These are phyloP conservation scores for Blastobotrys petasosporus DNA, from an alignment of 1,139 yeast genomes.

Conservation along the genomic window DNA sequence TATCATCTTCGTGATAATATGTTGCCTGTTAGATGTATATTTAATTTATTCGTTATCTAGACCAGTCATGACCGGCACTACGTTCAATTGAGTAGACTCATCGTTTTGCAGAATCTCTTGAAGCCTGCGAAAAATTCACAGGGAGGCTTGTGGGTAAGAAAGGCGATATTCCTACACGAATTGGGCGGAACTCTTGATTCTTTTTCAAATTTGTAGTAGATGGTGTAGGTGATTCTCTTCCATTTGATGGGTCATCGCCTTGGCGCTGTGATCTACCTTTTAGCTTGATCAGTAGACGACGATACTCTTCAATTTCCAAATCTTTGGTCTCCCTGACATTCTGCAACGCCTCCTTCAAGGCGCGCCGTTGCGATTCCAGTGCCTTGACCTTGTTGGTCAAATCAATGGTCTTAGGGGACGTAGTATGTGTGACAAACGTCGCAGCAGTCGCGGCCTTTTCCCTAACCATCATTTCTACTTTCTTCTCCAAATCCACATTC, in stretches of 20 bases:
- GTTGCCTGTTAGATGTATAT: background rate
- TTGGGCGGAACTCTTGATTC: too few species aligned
- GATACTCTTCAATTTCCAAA: conserved; percentile 33
- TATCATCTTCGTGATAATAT: conserved; percentile 20
- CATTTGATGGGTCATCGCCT: too few species aligned
- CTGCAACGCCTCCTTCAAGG: conserved; percentile 47
- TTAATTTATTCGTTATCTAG: background rate
- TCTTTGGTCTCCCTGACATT: conserved; percentile 35
- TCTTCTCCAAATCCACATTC: conserved; percentile 24
- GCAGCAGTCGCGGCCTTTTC: conserved; percentile 13
- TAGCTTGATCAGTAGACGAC: conserved; percentile 21
- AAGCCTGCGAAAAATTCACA: too few species aligned
- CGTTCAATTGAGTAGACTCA: too few species aligned
- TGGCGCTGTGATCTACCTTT: background rate
- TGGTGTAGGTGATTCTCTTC: too few species aligned
- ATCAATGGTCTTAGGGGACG: conserved; percentile 3
- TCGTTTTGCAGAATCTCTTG: too few species aligned
- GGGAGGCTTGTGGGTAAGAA: too few species aligned
- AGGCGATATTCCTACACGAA: too few species aligned
- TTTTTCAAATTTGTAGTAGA: too few species aligned
- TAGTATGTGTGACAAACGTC: conserved; percentile 3
- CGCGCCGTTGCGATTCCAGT: conserved; percentile 51
- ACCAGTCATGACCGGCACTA: too few species aligned
- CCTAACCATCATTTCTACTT: conserved; percentile 19
- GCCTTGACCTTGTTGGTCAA: conserved; percentile 22